Conservation (phyloP, 2,329 filamentous ascomycete species). For the Zarea fungicola region DNA sequence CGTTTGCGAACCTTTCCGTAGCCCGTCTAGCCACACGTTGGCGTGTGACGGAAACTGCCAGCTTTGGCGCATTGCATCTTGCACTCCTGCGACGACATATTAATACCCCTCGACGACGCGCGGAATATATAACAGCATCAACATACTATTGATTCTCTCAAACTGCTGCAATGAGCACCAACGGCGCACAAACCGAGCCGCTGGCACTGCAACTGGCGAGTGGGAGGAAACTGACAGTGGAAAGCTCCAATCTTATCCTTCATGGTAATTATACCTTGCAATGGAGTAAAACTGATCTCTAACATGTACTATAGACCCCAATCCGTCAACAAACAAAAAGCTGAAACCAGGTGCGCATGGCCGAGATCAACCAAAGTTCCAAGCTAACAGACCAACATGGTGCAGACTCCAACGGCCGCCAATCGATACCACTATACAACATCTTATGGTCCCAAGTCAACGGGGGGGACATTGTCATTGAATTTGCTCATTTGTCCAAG, state of each 20-base stretch:
- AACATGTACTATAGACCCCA: neutral
- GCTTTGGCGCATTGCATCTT: neutral
- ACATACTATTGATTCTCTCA: too few species aligned
- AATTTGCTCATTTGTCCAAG: conserved; percentile 62
- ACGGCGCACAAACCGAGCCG: conserved; percentile 1
- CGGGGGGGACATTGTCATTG: conserved; percentile 59
- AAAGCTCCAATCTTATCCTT: conserved; percentile 2
- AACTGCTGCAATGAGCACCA: conserved; percentile 4
- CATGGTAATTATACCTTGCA: conserved; percentile 1
- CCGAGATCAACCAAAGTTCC: neutral
- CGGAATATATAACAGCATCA: neutral
- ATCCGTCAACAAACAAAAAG: neutral
- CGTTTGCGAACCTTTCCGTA: neutral
- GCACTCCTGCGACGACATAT: neutral
- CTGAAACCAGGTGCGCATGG: neutral
- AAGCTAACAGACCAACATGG: neutral
- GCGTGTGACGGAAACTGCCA: neutral
- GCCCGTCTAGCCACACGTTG: too few species aligned
- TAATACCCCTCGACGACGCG: too few species aligned
- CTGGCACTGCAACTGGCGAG: conserved; percentile 2
- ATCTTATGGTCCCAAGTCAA: conserved; percentile 73
- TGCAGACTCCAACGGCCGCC: conserved; percentile 22
- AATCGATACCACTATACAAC: conserved; percentile 69
- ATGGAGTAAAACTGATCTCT: neutral
- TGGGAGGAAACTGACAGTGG: conserved; percentile 4